A percentile compares a stretch with the other conserved stretches of the same genome.
Conservation (phyloP, 169 alveolate genomes). For the Cystoisospora suis region DNA sequence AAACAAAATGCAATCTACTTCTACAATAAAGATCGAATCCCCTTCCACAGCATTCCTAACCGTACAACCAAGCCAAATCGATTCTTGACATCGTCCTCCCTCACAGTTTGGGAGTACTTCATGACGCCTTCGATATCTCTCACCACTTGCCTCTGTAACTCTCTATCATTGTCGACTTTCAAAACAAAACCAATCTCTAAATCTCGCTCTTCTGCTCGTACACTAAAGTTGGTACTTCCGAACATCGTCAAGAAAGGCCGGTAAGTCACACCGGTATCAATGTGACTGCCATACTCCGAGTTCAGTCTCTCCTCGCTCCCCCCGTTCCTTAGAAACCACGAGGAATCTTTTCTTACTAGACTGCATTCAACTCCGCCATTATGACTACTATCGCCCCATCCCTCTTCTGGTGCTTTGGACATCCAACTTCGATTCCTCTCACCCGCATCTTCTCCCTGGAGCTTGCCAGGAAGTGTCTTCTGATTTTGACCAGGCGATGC, state of each 20-base stretch:
- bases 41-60: neutral
- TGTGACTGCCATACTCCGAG: too few relatives aligned
- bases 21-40: too few relatives aligned
- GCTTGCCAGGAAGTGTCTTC: too few relatives aligned
- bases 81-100: neutral
- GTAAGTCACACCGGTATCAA: too few relatives aligned
- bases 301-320: neutral
- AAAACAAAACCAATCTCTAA: constrained; percentile 29
- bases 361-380: too few relatives aligned
- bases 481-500: too few relatives aligned
- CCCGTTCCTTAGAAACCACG: neutral
- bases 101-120: neutral
- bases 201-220: constrained; percentile 23
- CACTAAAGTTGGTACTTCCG: constrained; percentile 49
- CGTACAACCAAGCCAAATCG: neutral
- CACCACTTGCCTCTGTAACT: constrained; percentile 19
- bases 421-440: too few relatives aligned
- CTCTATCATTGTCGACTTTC: constrained; percentile 22
- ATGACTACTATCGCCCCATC: too few relatives aligned
- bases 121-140: neutral
- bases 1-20: too few relatives aligned
- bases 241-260: constrained; percentile 32
- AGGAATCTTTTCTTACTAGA: neutral
- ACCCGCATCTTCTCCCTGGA: too few relatives aligned
- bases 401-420: too few relatives aligned